Base-by-base conservation (phyloP, 176 grass and related monocot species). In the Musa acuminata region DNA sequence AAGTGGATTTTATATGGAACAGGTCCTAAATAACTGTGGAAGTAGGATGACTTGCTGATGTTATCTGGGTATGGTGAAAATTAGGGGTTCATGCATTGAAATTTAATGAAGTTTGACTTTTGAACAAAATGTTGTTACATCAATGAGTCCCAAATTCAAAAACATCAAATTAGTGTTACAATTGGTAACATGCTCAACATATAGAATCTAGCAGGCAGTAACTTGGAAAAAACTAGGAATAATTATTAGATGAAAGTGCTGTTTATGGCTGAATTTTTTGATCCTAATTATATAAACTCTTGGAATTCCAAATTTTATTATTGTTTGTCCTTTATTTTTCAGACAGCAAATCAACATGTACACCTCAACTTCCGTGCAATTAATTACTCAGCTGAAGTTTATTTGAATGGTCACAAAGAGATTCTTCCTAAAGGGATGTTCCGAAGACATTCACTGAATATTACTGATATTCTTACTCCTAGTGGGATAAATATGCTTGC, bases 341-440 rank as follows among this genome's bases (percentile, higher is more conserved):
- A 98, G 94, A 81, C 75, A 82, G 79, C 29, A 74, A 91, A 93
- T 81, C 94, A 85, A 22, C 90, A 93, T 17, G 82, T 89, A 70
- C 81, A 86, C 68, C 89, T 98, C 79, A 91, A 98, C 67, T 93
- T 98, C 55, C 94, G 90, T 69, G 94, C 80, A 80, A 89, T 98
- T 85, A 98, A 98, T 78, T 98, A 98, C 79, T 98, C 94, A 8
- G 87, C 94, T 8, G 90, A 93, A 65, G 74, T 98, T 26, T 98
- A 93, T 50, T 80, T 98, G 69, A 98, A 98, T 76, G 94, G 94
- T 26, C 84, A 91, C 48, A 84, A 91, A 76, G 81, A 85, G 58
- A 86, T 84, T 50, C 90, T 98, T 82, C 88, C 94, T 17, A 91
- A 91, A 88, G 94, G 94, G 78, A 98, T 98, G 94, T 98, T 98